Percentiles rank a stretch among this genome's conserved stretches.
These are phyloP conservation scores for Marchantia polymorpha DNA, from an alignment of 225 moss, liverwort and hornwort genomes.

Conservation along the genomic window DNA sequence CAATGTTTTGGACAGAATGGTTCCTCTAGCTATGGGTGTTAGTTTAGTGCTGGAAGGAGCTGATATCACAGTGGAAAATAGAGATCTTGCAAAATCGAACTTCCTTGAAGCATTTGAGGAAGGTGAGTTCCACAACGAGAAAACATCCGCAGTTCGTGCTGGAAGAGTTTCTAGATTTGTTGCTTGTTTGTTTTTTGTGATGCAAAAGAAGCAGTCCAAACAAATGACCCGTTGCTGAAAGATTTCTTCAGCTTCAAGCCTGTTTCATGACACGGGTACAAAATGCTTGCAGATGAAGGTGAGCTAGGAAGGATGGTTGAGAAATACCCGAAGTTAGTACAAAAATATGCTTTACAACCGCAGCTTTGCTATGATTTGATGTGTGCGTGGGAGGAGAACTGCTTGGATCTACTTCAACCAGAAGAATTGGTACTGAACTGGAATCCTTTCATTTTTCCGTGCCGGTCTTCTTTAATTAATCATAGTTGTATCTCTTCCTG, in stretches of 20 bases:
- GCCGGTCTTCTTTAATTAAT: not conserved
- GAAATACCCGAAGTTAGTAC: constrained; percentile 90
- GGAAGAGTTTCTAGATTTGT: not conserved
- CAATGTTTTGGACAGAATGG: constrained; percentile 48
- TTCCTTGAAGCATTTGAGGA: constrained; percentile 92
- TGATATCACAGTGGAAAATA: constrained; percentile 67
- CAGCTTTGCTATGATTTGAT: constrained; percentile 88
- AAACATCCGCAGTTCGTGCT: no score
- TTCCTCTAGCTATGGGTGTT: constrained; percentile 60
- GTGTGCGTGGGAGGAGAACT: constrained; percentile 90
- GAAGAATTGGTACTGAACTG: constrained; percentile 64
- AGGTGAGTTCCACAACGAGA: constrained; percentile 34
- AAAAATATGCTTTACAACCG: constrained; percentile 80
- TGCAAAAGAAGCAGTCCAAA: no score
- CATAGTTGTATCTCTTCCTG: not conserved
- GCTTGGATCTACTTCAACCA: constrained; percentile 78
- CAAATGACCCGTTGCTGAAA: no score
- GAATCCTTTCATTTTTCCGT: not conserved
- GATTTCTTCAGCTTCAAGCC: no score
- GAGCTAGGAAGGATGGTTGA: constrained; percentile 83
- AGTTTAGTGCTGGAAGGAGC: constrained; percentile 78
- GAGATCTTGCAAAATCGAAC: constrained; percentile 56
- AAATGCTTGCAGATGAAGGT: constrained; percentile 63
- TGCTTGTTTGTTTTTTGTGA: no score
- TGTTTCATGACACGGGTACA: not conserved